Base-by-base conservation (phyloP, 225 moss, liverwort and hornwort species). In the Ulota crispa region DNA sequence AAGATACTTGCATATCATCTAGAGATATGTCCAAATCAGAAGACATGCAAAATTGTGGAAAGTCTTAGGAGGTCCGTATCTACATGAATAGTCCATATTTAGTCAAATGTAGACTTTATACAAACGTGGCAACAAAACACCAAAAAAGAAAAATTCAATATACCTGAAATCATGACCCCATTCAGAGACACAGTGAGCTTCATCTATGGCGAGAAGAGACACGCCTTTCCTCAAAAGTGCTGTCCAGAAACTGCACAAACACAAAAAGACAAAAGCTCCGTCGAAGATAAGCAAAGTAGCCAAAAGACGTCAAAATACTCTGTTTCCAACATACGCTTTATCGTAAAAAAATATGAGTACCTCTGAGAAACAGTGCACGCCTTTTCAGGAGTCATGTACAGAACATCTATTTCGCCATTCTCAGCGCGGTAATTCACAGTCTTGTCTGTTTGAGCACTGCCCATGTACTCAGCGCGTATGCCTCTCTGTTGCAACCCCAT, bases 81-180 rank as follows among this genome's bases (percentile, higher is more conserved):
- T 43, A 43, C 12, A 43, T 43, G 43, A 43, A 43, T 12, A 43
- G 43, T 43, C 0, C 43, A 43, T 13, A 43, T 43, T 43, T 43
- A 43, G 3, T 43, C 13, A 43, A 13, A 43, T 43, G 3, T 3
- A 8, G 13, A 43, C 12, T 43, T 11, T 12, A 65, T 16, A 10
- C 32, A 14, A 73, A 41, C 32, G 31, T 20, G 24, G 54, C 54
- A 41, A 47, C 47, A 64, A 65, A 69, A 34, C 55, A 66, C 4
- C 36, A 21, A 18, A 43, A 45, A 80, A 68, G n/a, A 16, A 5
- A 77, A 31, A 32, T 77, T 0, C 23, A 47, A 47, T 15, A 65
- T 36, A 94, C 93, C 96, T 95, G 93, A 97, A 97, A 85, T 95
- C 95, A 60, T 97, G 97, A 56, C 95, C 97, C 97, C 97, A 97